Base-by-base conservation (phyloP, 176 grass and related monocot species). In the Panicum miliaceum region DNA sequence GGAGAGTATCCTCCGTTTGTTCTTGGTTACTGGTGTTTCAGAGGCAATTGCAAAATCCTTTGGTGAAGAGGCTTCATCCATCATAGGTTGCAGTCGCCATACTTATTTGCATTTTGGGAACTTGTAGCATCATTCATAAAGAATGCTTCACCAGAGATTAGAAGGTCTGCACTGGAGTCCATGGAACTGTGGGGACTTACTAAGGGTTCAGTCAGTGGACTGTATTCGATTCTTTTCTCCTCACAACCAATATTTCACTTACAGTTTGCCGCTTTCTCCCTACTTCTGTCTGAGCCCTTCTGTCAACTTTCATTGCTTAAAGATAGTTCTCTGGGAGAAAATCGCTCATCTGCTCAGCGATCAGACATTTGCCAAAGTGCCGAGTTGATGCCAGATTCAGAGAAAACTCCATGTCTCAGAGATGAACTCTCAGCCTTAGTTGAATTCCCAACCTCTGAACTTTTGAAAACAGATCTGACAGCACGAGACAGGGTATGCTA, bases 101-200 rank as follows among this genome's bases (percentile, higher is more conserved):
- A 59, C 56, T 76, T 67, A 92, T 83, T 86, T 77, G 58, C 87
- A 92, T 78, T 98, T 89, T 98, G 96, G 93, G 85, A 88, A 82
- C 82, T 98, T 48, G 89, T 92, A 60, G 89, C 96, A 75, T 98
- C 92, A 85, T 92, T 92, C 86, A 88, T 92, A 76, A 87, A 77
- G 59, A 59, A 78, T 88, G 85, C 96, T 65, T 87, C 87, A 85
- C 76, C 81, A 25, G 73, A 89, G 72, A 89, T 91, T 88, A 95
- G 77, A 90, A 93, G 50, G 61, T 94, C 85, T 70, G 91, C 93
- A 84, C 73, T 90, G 15, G 91, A 98, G 54, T 94, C 93, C 23
- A 95, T 98, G 91, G 85, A 93, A 78, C 86, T 98, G 20, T 98
- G 96, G 96, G 96, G 91, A 56, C 96, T 98, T 69, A 85, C 42